These are phyloP conservation scores for Arachnomyces sp. DNA, from an alignment of 2,329 filamentous ascomycete species.

Conservation along the genomic window DNA sequence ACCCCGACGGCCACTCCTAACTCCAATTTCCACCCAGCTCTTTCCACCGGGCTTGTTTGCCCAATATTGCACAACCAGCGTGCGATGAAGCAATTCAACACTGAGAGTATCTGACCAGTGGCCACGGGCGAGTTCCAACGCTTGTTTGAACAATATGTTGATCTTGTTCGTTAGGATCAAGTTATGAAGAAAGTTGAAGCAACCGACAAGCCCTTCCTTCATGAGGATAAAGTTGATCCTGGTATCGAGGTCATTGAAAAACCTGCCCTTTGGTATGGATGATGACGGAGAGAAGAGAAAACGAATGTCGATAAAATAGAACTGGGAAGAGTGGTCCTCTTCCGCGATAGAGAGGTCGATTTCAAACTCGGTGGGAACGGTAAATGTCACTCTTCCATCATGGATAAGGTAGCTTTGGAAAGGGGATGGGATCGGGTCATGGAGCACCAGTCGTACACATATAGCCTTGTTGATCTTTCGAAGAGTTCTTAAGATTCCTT, in stretches of 20 bases:
- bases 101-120: constrained; percentile 73
- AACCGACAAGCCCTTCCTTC: constrained; percentile 65
- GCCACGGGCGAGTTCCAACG: constrained; percentile 57
- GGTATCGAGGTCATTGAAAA: constrained; percentile 61
- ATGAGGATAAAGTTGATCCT: constrained; percentile 65
- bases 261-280: constrained; percentile 53
- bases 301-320: constrained; percentile 89
- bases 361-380: constrained; percentile 76
- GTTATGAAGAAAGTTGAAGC: constrained; percentile 81
- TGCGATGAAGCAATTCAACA: constrained; percentile 72
- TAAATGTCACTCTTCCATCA: constrained; percentile 85
- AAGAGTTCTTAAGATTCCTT: constrained; percentile 66
- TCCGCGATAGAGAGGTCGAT: constrained; percentile 85
- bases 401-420: constrained; percentile 71
- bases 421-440: constrained; percentile 72
- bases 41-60: constrained; percentile 61
- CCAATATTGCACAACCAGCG: constrained; percentile 90
- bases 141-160: constrained; percentile 71
- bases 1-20: constrained; percentile 34
- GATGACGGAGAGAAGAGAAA: constrained; percentile 69
- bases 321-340: constrained; percentile 74
- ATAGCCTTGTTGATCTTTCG: constrained; percentile 77
- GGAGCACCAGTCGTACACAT: constrained; percentile 72
- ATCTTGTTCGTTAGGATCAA: constrained; percentile 87
- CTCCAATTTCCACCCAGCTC: constrained; percentile 85